phyloP scores from a whole-genome alignment of 2,329 filamentous ascomycete species.

The Sarocladiaceae sp. region DNA sequence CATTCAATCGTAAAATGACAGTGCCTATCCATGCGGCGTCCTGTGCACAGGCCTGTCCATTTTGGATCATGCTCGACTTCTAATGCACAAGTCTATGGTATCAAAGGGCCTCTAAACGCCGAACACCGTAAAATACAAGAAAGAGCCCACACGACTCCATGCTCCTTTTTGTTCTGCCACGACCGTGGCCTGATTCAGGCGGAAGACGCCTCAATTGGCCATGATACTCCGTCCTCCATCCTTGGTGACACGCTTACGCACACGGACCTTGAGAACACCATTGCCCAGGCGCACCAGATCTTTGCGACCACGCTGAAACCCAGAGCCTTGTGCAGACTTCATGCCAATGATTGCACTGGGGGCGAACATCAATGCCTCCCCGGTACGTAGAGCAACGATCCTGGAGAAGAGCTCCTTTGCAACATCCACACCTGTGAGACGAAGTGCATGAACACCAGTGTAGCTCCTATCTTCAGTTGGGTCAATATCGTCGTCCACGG shows the following conservation, averaged over 20 bases:
- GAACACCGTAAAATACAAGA: no score
- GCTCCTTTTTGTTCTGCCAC: no score
- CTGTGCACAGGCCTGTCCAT: no score
- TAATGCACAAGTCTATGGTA: no score
- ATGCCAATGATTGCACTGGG: slow-evolving; percentile 35
- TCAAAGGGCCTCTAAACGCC: no score
- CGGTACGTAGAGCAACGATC: slow-evolving; percentile 38
- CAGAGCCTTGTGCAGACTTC: background rate
- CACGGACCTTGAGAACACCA: slow-evolving; percentile 33
- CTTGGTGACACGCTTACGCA: slow-evolving; percentile 36
- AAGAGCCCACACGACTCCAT: no score
- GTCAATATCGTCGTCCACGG: background rate
- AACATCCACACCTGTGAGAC: slow-evolving; percentile 1
- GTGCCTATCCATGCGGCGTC: no score
- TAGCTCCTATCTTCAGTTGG: background rate
- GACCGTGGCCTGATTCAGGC: no score
- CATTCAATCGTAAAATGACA: no score
- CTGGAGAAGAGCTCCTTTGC: slow-evolving; percentile 31
- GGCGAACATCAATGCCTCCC: slow-evolving; percentile 43
- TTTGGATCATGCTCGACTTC: no score
- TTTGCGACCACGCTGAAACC: background rate
- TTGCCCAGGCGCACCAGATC: slow-evolving; percentile 25
- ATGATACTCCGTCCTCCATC: slow-evolving; percentile 43
- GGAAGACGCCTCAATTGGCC: slow-evolving; percentile 24
- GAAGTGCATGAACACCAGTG: slow-evolving; percentile 1